Evolutionary conservation across 1,284 basidiomycete genomes (phyloP).

Genomic region (Lentinula novae-zelandiae): DNA sequence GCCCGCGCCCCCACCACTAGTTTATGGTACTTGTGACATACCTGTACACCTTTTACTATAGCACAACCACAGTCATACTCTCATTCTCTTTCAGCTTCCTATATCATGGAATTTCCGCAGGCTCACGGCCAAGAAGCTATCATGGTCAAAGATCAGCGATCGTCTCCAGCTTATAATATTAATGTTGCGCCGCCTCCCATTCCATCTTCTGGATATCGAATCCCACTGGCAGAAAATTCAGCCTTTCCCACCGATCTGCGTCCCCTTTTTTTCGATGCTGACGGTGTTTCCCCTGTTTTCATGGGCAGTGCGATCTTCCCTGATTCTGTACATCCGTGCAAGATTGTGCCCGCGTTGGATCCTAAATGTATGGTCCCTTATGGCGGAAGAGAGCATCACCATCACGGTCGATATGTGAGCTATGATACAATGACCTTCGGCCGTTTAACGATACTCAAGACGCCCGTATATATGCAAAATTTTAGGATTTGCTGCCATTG

Average conservation of each 20-base stretch:
- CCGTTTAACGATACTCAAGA: too few species aligned
- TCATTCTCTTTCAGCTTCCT: not conserved
- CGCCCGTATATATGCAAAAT: conserved; percentile 19
- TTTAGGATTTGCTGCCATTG: conserved; percentile 72
- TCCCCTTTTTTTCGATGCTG: conserved; percentile 51
- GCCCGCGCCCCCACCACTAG: too few species aligned
- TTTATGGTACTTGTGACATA: too few species aligned
- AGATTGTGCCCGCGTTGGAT: conserved; percentile 57
- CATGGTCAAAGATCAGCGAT: not conserved
- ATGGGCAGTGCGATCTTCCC: conserved; percentile 68
- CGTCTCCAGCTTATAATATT: not conserved
- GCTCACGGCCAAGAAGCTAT: not conserved
- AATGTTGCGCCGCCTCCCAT: conserved; percentile 9
- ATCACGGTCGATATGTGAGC: conserved; percentile 49
- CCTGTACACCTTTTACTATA: too few species aligned
- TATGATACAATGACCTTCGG: too few species aligned
- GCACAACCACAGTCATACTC: too few species aligned
- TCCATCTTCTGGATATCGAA: conserved; percentile 59
- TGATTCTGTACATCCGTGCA: conserved; percentile 74
- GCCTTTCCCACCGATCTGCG: conserved; percentile 43
- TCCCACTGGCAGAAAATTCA: conserved; percentile 44
- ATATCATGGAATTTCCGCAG: conserved; percentile 3
- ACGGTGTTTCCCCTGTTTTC: conserved; percentile 55
- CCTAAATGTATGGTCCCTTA: conserved; percentile 57
- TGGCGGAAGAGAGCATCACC: conserved; percentile 56